phyloP scores from a whole-genome alignment of 192 early-diverging fungal genomes.

The Irineochytrium annulatum region DNA sequence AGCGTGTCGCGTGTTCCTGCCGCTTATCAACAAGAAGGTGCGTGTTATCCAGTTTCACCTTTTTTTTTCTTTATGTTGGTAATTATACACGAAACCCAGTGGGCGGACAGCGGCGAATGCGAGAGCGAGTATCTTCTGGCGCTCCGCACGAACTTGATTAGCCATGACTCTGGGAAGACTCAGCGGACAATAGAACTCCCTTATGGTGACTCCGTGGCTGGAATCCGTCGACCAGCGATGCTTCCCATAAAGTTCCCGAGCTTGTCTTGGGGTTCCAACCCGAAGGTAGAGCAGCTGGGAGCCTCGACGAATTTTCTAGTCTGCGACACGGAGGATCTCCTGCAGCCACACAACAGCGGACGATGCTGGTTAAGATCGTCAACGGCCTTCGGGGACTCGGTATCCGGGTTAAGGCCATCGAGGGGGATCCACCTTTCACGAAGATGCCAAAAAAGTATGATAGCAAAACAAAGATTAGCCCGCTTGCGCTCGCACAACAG shows the following conservation, averaged over 20 bases:
- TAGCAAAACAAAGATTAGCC: background rate
- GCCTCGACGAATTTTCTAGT: conserved; percentile 19
- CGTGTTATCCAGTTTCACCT: too few species aligned
- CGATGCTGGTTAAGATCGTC: conserved; percentile 6
- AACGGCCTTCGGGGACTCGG: conserved; percentile 13
- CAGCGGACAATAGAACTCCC: background rate
- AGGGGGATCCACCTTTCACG: conserved; percentile 6
- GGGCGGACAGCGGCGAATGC: too few species aligned
- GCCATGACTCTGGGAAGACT: conserved; percentile 16
- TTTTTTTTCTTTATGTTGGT: conserved; percentile 14
- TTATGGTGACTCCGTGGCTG: conserved; percentile 2
- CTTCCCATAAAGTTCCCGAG: conserved; percentile 21
- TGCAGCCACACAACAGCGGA: background rate
- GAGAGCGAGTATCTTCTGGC: conserved; percentile 18
- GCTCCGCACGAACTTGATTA: conserved; percentile 15
- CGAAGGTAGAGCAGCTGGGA: conserved; percentile 6
- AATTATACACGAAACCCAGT: conserved; percentile 9
- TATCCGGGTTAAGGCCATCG: background rate
- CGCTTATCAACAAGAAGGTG: conserved; percentile 24
- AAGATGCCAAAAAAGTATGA: too few species aligned
- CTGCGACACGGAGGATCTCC: conserved; percentile 6
- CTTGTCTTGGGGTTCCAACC: background rate
- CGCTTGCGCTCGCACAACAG: conserved; percentile 18
- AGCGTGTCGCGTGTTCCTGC: conserved; percentile 14
- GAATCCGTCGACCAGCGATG: conserved; percentile 15